Base-by-base conservation (phyloP, 2,329 filamentous ascomycete genomes). In the Neofusicoccum sp. region DNA sequence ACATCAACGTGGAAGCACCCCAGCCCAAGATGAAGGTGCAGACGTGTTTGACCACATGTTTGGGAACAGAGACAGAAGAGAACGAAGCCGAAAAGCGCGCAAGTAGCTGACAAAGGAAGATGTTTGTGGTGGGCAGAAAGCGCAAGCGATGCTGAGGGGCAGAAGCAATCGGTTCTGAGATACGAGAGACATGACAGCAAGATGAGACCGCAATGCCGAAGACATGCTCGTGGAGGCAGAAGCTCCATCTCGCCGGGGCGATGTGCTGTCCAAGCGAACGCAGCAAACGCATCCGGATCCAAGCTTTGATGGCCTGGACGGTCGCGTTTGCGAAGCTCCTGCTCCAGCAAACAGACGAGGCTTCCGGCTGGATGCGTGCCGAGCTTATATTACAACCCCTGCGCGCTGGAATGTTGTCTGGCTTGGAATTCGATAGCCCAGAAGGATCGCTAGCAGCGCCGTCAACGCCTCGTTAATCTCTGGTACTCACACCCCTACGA, bases 391-490 rank as follows among this genome's bases (percentile, higher is more conserved):
- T 11, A 48, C 34, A 33, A 30, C 45, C 30, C 20, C 20, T 14
- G 45, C 14, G 20, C 28, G 28, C 3, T 28, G 51, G 51, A 56
- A 56, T 56, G 51, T 26, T n/a, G 47, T 14, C 16, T 8, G 48
- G 48, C 11, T 36, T 56, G 51, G 51, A 56, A 56, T 56, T 43
- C 38, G 43, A 56, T 43, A 56, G 48, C 12, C 16, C 14, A 20
- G 20, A 2, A 38, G 4, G 20, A 26, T 33, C 36, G 20, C n/a
- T 28, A 36, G 34, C 36, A 54, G 41, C 6, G 16, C 24, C 49
- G 49, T 36, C 26, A 8, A 8, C 34, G 44, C 44, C 36, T 34
- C 24, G 34, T 30, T 6, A 41, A 16, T 30, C 24, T 41, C 34
- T 6, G 47, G n/a, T n/a, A 33, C 7, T 54, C 24, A 24, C 16